Base-by-base conservation (phyloP, 805 yeast species). In the Saturnispora silvae region DNA sequence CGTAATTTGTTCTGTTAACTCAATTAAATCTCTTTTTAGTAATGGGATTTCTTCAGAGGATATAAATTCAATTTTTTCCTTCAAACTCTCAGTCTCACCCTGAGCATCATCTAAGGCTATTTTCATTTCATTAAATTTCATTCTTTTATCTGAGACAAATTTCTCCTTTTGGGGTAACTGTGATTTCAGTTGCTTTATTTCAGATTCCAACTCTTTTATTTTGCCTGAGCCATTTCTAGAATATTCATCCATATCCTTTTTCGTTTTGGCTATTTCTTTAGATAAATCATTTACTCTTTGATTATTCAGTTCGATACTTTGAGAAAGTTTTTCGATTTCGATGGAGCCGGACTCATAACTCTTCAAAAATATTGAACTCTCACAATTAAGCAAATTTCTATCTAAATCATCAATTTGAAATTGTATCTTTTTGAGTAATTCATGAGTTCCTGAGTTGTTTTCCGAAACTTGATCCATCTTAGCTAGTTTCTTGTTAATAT, bases 211-310 rank as follows among this genome's bases (percentile, higher is more conserved):
- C 48, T 81, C 74, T 34, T 72, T 73, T 41, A 94, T 64, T 54
- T 89, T 94, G 1, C 79, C 70, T 1, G 87, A 84, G 47, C 86
- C 87, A 54, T 94, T 81, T 31, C 62, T 63, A 41, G 71, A 74
- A 53, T 86, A 89, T 49, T 92, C 97, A 36, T 68, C 65, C 63
- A 86, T 82, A 54, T 92, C 97, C 14, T 63, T 69, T 50, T 81
- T 82, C 37, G 82, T 76, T 6, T 53, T 52, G 3, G 49, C 45
- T 10, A 82, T 69, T 20, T 77, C 81, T 3, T 50, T 45, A 15
- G 60, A 52, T 14, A 68, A 64, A 5, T 56, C 56, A 1, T 45
- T 37, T 4, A 77, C 65, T 17, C 58, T 53, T 4, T 50, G 47
- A 15, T 60, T 51, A 17, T 81, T 60, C 0, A 47, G 41, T 4